Evolutionary conservation across 23 red algal species (phyloP).

Genomic region (Porphyridium purpureum): DNA sequence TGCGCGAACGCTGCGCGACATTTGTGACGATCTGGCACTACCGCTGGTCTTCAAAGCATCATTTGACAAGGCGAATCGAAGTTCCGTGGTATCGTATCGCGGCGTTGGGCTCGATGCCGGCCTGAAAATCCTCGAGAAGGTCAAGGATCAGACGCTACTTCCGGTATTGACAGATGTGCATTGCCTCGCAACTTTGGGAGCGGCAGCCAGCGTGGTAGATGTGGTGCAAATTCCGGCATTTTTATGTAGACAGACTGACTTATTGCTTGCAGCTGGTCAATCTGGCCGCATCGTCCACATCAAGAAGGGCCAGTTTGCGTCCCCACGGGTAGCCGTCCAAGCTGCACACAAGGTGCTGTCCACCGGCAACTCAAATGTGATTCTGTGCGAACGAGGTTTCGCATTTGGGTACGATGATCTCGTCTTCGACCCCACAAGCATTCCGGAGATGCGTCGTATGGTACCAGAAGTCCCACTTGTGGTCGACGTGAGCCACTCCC

Average conservation of each 20-base stretch:
- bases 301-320: slow-evolving; percentile 1
- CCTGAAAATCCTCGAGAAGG: too few relatives aligned
- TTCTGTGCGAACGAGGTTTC: neutral
- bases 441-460: too few relatives aligned
- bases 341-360: neutral
- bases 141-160: too few relatives aligned
- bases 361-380: neutral
- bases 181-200: slow-evolving; percentile 1
- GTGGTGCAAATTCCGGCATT: neutral
- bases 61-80: neutral
- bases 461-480: neutral
- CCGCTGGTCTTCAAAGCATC: neutral
- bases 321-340: neutral
- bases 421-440: too few relatives aligned
- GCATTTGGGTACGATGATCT: neutral
- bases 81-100: neutral
- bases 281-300: neutral
- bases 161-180: too few relatives aligned
- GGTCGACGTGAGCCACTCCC: neutral
- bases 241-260: neutral
- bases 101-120: neutral
- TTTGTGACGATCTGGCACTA: neutral
- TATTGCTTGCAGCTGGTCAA: neutral
- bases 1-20: neutral
- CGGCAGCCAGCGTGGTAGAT: neutral